Percentiles rank a stretch among this genome's conserved stretches.
Conservation (phyloP, 768 basidiomycete species). For the Mycena venus region DNA sequence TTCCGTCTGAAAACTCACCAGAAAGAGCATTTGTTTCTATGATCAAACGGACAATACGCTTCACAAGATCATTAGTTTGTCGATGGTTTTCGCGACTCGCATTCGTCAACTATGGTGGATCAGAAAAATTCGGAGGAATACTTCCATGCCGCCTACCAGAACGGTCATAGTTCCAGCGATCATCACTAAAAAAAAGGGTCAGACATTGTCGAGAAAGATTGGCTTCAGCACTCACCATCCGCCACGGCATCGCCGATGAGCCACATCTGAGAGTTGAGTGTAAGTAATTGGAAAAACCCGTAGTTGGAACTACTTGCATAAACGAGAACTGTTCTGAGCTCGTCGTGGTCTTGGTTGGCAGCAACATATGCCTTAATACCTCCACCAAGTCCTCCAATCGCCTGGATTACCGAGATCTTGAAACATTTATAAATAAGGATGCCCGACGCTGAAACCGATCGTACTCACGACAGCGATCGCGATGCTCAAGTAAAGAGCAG, state of each 20-base stretch:
- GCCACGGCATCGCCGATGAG: conserved; percentile 28
- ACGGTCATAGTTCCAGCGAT: conserved; percentile 26
- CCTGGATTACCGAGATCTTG: conserved; percentile 24
- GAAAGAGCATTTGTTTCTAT: conserved; percentile 29
- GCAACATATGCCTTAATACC: conserved; percentile 27
- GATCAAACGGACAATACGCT: conserved; percentile 29
- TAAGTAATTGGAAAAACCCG: not conserved
- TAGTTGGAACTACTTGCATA: conserved; percentile 3
- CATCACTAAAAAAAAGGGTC: not conserved
- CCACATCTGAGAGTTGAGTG: conserved; percentile 19
- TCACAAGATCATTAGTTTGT: conserved; percentile 26
- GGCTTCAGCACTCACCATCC: not conserved
- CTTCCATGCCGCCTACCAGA: not conserved
- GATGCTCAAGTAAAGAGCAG: conserved; percentile 23
- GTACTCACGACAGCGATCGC: conserved; percentile 25
- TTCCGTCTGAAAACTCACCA: not conserved
- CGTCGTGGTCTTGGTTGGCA: conserved; percentile 25
- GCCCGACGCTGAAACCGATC: too few species aligned
- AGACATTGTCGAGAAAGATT: not conserved
- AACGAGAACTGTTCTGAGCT: conserved; percentile 23
- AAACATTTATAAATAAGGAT: not conserved
- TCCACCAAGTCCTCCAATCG: conserved; percentile 24
- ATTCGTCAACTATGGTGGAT: conserved; percentile 18
- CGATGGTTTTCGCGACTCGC: conserved; percentile 14
- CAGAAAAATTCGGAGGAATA: not conserved